Conservation (phyloP, 805 yeast species). For the Candida caryicola region DNA sequence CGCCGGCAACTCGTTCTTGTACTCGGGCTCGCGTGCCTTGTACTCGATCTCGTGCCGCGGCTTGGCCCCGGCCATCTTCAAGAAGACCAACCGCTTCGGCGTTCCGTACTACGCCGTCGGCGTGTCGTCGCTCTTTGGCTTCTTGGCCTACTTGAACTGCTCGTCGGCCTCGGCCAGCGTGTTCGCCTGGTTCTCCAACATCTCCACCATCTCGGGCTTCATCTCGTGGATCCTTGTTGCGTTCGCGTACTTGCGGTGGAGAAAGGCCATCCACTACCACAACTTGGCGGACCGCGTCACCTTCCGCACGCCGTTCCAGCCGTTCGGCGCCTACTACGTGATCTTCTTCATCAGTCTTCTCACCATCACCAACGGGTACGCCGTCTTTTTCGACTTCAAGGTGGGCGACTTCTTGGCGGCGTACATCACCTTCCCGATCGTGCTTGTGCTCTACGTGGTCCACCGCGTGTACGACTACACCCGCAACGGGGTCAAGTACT, state of each 20-base stretch:
- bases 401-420: slow-evolving; percentile 66
- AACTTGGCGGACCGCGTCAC: slow-evolving; percentile 55
- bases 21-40: slow-evolving; percentile 64
- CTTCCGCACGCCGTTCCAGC: slow-evolving; percentile 54
- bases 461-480: slow-evolving; percentile 48
- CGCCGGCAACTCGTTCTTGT: slow-evolving; percentile 55
- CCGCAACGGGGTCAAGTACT: slow-evolving; percentile 24
- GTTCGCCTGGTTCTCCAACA: slow-evolving; percentile 63
- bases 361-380: slow-evolving; percentile 70
- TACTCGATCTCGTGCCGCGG: slow-evolving; percentile 50
- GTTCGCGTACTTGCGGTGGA: slow-evolving; percentile 57
- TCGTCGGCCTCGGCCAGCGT: slow-evolving; percentile 52
- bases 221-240: slow-evolving; percentile 58
- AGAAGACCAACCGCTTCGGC: slow-evolving; percentile 42
- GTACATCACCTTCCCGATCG: slow-evolving; percentile 62
- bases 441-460: slow-evolving; percentile 51
- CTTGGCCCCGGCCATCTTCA: slow-evolving; percentile 49
- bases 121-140: slow-evolving; percentile 35
- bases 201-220: slow-evolving; percentile 65
- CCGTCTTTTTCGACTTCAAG: slow-evolving; percentile 58
- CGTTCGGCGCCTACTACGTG: slow-evolving; percentile 56
- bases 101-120: slow-evolving; percentile 35
- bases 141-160: slow-evolving; percentile 53
- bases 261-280: slow-evolving; percentile 58
- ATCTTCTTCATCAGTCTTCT: slow-evolving; percentile 49